A percentile compares a stretch with the other conserved stretches of the same genome.
Conservation (phyloP, 352 stramenopile species). For the Plasmopara viticola region DNA sequence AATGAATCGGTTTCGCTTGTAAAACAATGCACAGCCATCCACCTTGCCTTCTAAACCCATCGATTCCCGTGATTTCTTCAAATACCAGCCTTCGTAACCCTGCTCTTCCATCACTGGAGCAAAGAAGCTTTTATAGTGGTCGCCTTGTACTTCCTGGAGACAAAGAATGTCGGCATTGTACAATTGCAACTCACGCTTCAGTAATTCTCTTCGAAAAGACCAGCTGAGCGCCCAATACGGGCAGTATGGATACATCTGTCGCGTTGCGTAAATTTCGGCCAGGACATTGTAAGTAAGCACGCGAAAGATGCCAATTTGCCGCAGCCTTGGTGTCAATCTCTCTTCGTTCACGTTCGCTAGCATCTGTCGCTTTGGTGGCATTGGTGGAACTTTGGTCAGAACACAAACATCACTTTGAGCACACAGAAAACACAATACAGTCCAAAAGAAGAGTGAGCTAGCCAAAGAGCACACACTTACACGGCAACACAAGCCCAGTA, state of each 20-base stretch:
- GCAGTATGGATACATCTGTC: slow-evolving; percentile 95
- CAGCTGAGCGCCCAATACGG: slow-evolving; percentile 96
- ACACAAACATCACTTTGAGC: slow-evolving; percentile 24
- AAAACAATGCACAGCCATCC: slow-evolving; percentile 98
- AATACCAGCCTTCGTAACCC: slow-evolving; percentile 97
- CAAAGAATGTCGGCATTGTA: slow-evolving; percentile 96
- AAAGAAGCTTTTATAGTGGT: slow-evolving; percentile 97
- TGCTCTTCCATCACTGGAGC: slow-evolving; percentile 91
- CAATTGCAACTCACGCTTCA: slow-evolving; percentile 86
- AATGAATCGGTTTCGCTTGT: slow-evolving; percentile 88
- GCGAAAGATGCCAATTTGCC: slow-evolving; percentile 76
- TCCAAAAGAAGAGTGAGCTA: slow-evolving; percentile 5
- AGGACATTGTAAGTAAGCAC: slow-evolving; percentile 89
- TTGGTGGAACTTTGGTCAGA: slow-evolving; percentile 53
- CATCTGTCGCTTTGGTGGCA: slow-evolving; percentile 75
- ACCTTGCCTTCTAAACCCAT: slow-evolving; percentile 97
- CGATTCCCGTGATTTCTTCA: slow-evolving; percentile 96
- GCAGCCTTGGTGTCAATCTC: slow-evolving; percentile 53
- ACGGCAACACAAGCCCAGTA: slow-evolving; percentile 81
- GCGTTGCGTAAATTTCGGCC: slow-evolving; percentile 89
- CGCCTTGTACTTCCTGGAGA: slow-evolving; percentile 96
- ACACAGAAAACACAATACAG: slow-evolving; percentile 6
- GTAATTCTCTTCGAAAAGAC: slow-evolving; percentile 91
- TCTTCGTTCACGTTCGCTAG: slow-evolving; percentile 79
- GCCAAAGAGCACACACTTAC: slow-evolving; percentile 43